phyloP scores from a whole-genome alignment of 2,329 filamentous ascomycete genomes.

The Chrysoporthe puriensis region DNA sequence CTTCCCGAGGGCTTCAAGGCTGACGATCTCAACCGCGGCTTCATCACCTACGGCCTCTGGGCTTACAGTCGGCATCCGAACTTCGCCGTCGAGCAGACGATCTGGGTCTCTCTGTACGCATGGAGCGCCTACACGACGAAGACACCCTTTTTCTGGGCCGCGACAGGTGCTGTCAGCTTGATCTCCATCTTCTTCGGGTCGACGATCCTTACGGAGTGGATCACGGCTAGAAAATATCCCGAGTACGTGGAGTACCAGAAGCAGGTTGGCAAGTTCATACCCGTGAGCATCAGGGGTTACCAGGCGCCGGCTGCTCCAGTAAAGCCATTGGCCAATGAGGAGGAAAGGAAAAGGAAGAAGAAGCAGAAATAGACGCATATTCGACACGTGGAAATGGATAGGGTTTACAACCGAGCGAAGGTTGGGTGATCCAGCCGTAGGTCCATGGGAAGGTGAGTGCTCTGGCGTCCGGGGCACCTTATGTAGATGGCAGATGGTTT shows the following conservation, averaged over 20 bases:
- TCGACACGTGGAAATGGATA: neutral
- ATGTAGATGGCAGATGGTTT: neutral
- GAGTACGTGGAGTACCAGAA: slow-evolving; percentile 86
- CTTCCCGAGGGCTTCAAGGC: slow-evolving; percentile 67
- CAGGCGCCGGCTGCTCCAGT: slow-evolving; percentile 45
- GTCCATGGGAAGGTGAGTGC: neutral
- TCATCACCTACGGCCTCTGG: slow-evolving; percentile 83
- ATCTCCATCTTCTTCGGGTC: slow-evolving; percentile 86
- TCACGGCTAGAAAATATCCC: slow-evolving; percentile 81
- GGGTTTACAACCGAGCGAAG: no score
- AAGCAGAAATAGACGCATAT: neutral
- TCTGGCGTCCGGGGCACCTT: neutral
- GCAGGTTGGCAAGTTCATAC: slow-evolving; percentile 82
- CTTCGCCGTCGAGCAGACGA: slow-evolving; percentile 86
- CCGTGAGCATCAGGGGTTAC: slow-evolving; percentile 52
- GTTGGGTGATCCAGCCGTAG: neutral
- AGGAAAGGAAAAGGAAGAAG: slow-evolving; percentile 8
- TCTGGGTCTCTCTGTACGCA: slow-evolving; percentile 87
- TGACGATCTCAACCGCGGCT: slow-evolving; percentile 86
- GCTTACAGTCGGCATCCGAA: slow-evolving; percentile 91
- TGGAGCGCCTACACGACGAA: slow-evolving; percentile 81
- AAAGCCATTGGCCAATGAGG: slow-evolving; percentile 41
- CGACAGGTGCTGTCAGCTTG: slow-evolving; percentile 69
- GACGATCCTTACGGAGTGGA: slow-evolving; percentile 82
- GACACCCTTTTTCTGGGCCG: slow-evolving; percentile 77